Percentiles rank a stretch among this genome's conserved stretches.
Evolutionary conservation across 176 grass and related monocot species (phyloP).

Genomic region (Oryza nivara): DNA sequence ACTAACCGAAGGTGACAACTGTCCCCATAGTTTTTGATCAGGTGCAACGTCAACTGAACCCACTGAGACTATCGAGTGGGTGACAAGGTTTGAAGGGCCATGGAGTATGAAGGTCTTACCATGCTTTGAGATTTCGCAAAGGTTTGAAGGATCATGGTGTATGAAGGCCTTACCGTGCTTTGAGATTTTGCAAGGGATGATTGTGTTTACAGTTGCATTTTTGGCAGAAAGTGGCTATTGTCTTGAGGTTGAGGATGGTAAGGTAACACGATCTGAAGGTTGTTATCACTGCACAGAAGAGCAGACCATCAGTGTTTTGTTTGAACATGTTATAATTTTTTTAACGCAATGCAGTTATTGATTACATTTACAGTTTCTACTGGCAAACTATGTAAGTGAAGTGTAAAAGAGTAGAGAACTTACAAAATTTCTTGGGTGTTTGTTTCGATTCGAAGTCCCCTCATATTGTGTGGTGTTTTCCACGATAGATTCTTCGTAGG

Average conservation of each 20-base stretch:
- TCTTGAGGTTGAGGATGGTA: not conserved
- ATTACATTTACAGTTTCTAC: not conserved
- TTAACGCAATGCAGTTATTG: not conserved
- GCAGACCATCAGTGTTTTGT: not conserved
- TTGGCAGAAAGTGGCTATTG: not conserved
- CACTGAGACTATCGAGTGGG: not conserved
- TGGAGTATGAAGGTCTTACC: not conserved
- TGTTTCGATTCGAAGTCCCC: not conserved
- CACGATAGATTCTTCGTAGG: not conserved
- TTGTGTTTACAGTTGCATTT: constrained; percentile 1
- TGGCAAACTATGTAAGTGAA: not conserved
- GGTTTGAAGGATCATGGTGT: too few species aligned
- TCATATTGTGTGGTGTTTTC: too few species aligned
- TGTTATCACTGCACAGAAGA: not conserved
- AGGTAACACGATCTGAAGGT: not conserved
- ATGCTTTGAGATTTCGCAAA: not conserved
- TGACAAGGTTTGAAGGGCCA: not conserved
- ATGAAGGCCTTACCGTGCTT: too few species aligned
- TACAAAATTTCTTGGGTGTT: not conserved
- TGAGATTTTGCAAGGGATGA: not conserved
- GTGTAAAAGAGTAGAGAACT: not conserved
- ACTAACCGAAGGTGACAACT: not conserved
- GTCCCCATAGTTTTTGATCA: not conserved
- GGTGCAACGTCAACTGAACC: not conserved
- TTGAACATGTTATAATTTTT: not conserved